Evolutionary conservation across 2,329 filamentous ascomycete species (phyloP).

Genomic region (Rutstroemia sp.): DNA sequence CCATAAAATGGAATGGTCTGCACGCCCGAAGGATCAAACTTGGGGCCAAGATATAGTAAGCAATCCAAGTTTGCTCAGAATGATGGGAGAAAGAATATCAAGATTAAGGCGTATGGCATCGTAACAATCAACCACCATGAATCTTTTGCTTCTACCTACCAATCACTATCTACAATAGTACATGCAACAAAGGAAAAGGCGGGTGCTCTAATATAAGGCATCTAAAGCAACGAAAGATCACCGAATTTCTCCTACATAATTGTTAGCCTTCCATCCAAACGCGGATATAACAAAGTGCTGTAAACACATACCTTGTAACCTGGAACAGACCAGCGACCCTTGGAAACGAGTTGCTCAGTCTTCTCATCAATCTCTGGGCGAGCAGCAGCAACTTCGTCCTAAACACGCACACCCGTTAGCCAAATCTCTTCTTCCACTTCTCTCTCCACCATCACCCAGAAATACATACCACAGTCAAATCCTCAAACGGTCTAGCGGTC

Average conservation of each 20-base stretch:
- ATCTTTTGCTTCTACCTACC: conserved; percentile 14
- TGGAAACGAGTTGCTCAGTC: conserved; percentile 87
- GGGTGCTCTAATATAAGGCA: conserved; percentile 11
- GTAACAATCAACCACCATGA: conserved; percentile 13
- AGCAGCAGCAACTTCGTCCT: conserved; percentile 93
- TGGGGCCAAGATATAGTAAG: not conserved
- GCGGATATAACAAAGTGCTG: too few species aligned
- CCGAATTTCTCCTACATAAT: conserved; percentile 87
- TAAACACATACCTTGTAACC: conserved; percentile 83
- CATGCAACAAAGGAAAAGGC: conserved; percentile 46
- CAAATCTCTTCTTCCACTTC: not conserved
- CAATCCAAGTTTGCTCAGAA: not conserved
- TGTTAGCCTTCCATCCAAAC: conserved; percentile 37
- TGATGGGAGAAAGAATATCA: not conserved
- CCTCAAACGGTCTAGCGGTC: conserved; percentile 88
- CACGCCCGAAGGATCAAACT: not conserved
- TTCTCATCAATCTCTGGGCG: conserved; percentile 97
- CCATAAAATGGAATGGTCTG: too few species aligned
- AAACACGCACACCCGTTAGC: conserved; percentile 15
- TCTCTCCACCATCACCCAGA: not conserved
- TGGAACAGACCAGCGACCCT: conserved; percentile 96
- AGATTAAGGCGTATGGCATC: conserved; percentile 2
- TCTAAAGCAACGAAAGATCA: conserved; percentile 90
- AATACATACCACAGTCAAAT: conserved; percentile 86
- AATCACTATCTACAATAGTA: conserved; percentile 60